These are phyloP conservation scores for Solanum arcanum DNA, from an alignment of 257 asterid species.

Conservation along the genomic window DNA sequence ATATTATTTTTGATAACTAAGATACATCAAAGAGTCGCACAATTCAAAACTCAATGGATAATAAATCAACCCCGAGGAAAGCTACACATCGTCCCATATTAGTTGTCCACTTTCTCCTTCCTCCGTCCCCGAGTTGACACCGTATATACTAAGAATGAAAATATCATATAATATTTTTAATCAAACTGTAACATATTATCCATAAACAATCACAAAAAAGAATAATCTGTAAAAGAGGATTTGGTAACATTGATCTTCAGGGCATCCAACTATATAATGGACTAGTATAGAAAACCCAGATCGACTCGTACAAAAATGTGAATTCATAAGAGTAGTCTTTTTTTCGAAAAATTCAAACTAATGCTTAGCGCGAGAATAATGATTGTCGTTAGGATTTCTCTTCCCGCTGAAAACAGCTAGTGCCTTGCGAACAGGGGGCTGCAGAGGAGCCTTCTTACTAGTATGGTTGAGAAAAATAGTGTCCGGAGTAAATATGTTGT, in stretches of 20 bases:
- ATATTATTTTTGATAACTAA: neutral
- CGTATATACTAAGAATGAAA: neutral
- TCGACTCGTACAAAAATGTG: neutral
- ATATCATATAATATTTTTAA: neutral
- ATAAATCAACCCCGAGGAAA: neutral
- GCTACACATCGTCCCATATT: neutral
- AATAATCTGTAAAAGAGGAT: neutral
- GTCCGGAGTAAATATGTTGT: slow-evolving; percentile 42
- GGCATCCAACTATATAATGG: neutral
- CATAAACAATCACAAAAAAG: neutral
- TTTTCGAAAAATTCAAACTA: neutral
- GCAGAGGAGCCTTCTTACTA: slow-evolving; percentile 68
- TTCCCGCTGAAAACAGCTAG: slow-evolving; percentile 79
- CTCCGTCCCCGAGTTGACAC: neutral
- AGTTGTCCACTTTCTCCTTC: neutral
- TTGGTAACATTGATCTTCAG: neutral
- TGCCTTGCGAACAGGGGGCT: slow-evolving; percentile 87
- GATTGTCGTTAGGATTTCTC: slow-evolving; percentile 94
- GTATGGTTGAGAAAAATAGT: slow-evolving; percentile 58
- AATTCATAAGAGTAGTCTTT: neutral
- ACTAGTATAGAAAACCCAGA: neutral
- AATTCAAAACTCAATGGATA: neutral
- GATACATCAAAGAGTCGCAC: neutral
- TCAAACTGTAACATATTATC: neutral
- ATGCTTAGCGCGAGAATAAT: slow-evolving; percentile 57